phyloP scores from a whole-genome alignment of 2,329 filamentous ascomycete species.

The Salinomyces thailandicus region DNA sequence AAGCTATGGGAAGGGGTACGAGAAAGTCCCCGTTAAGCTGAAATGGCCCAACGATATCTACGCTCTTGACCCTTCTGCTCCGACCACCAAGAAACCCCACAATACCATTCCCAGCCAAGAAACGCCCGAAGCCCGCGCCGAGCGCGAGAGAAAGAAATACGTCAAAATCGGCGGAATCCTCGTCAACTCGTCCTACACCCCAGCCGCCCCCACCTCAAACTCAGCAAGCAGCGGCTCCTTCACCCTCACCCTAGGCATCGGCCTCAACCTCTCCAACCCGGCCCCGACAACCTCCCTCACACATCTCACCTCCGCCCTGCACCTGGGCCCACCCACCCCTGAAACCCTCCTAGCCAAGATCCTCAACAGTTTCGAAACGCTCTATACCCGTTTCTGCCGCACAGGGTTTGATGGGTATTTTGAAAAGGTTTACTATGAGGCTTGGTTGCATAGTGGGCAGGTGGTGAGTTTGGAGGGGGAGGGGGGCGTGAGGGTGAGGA shows the following conservation, averaged over 20 bases:
- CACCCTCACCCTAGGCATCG: conserved; percentile 70
- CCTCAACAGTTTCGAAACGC: conserved; percentile 62
- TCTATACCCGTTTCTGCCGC: conserved; percentile 65
- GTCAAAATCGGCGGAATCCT: conserved; percentile 91
- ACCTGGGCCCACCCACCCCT: conserved; percentile 49
- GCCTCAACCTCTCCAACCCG: conserved; percentile 84
- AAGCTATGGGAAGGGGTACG: conserved; percentile 65
- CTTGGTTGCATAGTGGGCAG: conserved; percentile 70
- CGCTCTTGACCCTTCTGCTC: conserved; percentile 25
- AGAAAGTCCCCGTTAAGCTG: conserved; percentile 65
- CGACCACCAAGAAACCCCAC: conserved; percentile 2
- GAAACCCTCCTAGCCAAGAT: conserved; percentile 78
- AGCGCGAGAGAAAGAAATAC: conserved; percentile 65
- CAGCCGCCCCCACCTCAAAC: too few relatives aligned
- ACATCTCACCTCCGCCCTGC: conserved; percentile 45
- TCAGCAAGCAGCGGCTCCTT: conserved; percentile 63
- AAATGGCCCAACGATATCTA: conserved; percentile 97
- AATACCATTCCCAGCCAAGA: too few relatives aligned
- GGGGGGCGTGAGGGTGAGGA: conserved; percentile 60
- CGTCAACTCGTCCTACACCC: conserved; percentile 80
- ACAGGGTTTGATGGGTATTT: conserved; percentile 64
- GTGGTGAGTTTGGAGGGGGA: conserved; percentile 69
- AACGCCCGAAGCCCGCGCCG: too few relatives aligned
- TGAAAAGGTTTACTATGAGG: conserved; percentile 64
- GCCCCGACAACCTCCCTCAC: conserved; percentile 79